These are phyloP conservation scores for Globisporangium paroecandrum DNA, from an alignment of 352 stramenopile genomes.

Conservation along the genomic window DNA sequence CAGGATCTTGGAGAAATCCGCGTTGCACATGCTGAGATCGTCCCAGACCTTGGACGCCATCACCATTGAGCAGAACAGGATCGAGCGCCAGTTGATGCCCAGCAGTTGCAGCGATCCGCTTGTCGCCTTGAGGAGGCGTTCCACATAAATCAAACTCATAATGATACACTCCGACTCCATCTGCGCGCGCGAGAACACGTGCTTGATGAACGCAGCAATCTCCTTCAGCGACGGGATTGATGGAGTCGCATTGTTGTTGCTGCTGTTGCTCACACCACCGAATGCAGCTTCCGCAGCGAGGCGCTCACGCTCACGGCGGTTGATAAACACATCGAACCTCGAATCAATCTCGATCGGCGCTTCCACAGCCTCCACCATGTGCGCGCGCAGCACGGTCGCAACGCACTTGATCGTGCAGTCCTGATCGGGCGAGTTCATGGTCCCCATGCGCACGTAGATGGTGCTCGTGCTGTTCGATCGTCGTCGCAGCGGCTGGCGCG, in stretches of 20 bases:
- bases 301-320: conserved; percentile 33
- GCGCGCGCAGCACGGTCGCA: conserved; percentile 92
- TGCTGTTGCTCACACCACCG: conserved; percentile 11
- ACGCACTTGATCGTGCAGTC: conserved; percentile 96
- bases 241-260: conserved; percentile 50
- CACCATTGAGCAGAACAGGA: conserved; percentile 96
- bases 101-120: conserved; percentile 74
- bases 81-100: conserved; percentile 90
- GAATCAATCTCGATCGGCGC: conserved; percentile 44
- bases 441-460: conserved; percentile 90
- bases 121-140: conserved; percentile 92
- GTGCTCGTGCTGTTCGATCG: conserved; percentile 95
- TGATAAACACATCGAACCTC: conserved; percentile 75
- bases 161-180: conserved; percentile 97
- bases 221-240: conserved; percentile 87
- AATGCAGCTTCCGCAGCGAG: conserved; percentile 26
- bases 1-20: conserved; percentile 94
- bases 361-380: conserved; percentile 90
- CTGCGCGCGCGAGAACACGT: conserved; percentile 89
- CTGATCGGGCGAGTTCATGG: conserved; percentile 94
- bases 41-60: conserved; percentile 98
- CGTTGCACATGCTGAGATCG: conserved; percentile 97
- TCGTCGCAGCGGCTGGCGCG: conserved; percentile 65
- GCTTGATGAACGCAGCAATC: conserved; percentile 91
- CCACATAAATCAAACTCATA: conserved; percentile 97